Base-by-base conservation (phyloP, 1,284 basidiomycete genomes). In the Mycosarcoma mackinlayi region DNA sequence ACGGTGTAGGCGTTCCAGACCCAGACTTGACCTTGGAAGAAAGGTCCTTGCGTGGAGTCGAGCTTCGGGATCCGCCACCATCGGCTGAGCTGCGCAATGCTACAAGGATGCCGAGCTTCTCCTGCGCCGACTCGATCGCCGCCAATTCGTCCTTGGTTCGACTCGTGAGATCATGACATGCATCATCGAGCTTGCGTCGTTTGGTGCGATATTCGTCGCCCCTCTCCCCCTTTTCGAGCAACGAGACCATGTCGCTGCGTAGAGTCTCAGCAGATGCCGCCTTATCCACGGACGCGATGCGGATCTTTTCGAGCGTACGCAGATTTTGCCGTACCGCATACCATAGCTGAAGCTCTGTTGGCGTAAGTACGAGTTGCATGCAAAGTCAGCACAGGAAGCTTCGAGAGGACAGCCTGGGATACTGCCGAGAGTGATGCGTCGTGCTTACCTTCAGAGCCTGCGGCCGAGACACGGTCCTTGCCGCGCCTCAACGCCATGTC, bases 331-430 rank as follows among this genome's bases (percentile, higher is more conserved):
- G 53, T 6, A 80, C 76, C 0, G 58, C 58, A 42, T 79, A 74
- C 80, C 80, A 81, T 5, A 81, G 63, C 37, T 81, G 80, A 19
- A 76, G 58, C 54, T 81, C 80, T 75, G 38, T 18, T 19, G 42
- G 24, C 19, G 19, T 28, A 23, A 28, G 9, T 2, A 24, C 8
- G n/a, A 33, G 23, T 19, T 8, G 23, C 11, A 23, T 19, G 21
- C 21, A 11, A 23, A 13, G 18, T 50, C 41, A 21, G 21, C 31
- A 23, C 14, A 13, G 13, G 28, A 30, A 30, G 28, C 7, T 30
- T 13, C 13, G 28, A 30, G n/a, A n/a, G n/a, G n/a, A n/a, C n/a
- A n/a, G n/a, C n/a, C n/a, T n/a, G n/a, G n/a, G n/a, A n/a, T n/a
- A n/a, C n/a, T n/a, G n/a, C n/a, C n/a, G n/a, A n/a, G 19, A 33